A percentile compares a stretch with the other conserved stretches of the same genome.
Evolutionary conservation across 768 basidiomycete genomes (phyloP).

Genomic region (Kwoniella europaea): DNA sequence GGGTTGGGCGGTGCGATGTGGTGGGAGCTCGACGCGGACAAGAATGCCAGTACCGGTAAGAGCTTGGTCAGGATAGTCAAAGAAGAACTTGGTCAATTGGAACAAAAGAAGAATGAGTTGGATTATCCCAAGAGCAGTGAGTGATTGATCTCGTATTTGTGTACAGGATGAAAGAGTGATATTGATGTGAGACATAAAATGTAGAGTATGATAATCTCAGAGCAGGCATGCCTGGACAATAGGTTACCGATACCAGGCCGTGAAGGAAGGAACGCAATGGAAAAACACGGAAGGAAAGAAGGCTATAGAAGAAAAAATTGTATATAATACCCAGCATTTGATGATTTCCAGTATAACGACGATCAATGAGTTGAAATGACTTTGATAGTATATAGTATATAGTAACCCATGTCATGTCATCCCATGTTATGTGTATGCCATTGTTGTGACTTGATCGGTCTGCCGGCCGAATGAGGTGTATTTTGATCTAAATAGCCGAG

Average conservation of each 20-base stretch:
- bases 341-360: background rate
- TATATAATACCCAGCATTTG: conserved; percentile 2
- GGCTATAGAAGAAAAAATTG: background rate
- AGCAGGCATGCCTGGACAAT: conserved; percentile 37
- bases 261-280: too few species aligned
- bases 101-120: conserved; percentile 79
- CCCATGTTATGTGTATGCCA: background rate
- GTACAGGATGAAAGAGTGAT: background rate
- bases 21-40: conserved; percentile 80
- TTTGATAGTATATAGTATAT: background rate
- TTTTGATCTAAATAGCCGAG: background rate
- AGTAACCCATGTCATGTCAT: conserved; percentile 1
- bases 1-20: conserved; percentile 87
- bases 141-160: conserved; percentile 59
- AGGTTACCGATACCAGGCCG: too few species aligned
- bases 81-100: conserved; percentile 74
- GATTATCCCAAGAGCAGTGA: conserved; percentile 63
- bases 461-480: background rate
- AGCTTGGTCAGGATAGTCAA: conserved; percentile 73
- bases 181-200: conserved; percentile 63
- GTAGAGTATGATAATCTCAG: conserved; percentile 53
- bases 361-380: background rate
- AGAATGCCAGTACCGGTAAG: conserved; percentile 68
- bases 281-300: too few species aligned
- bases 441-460: background rate